Percentiles rank a stretch among this genome's conserved stretches.
These are phyloP conservation scores for Colletotrichum aenigma DNA, from an alignment of 2,329 filamentous ascomycete genomes.

Conservation along the genomic window DNA sequence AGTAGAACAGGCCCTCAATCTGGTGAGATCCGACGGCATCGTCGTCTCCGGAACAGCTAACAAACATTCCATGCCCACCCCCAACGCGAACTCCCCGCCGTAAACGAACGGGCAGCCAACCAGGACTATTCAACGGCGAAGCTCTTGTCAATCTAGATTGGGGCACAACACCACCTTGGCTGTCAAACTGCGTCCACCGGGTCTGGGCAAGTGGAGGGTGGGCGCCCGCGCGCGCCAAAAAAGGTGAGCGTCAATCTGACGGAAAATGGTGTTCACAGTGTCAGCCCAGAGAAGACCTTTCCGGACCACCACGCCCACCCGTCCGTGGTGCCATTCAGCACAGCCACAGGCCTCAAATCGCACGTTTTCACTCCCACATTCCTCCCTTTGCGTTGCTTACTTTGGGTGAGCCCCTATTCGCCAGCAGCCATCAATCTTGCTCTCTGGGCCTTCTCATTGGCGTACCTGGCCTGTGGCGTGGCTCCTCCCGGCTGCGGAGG, in stretches of 20 bases:
- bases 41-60: conserved; percentile 2
- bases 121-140: not conserved
- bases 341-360: conserved; percentile 23
- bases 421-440: not conserved
- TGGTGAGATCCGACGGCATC: not conserved
- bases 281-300: not conserved
- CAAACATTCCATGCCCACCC: conserved; percentile 8
- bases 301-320: conserved; percentile 3
- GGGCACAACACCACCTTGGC: not conserved
- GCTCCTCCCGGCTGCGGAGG: not conserved
- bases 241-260: not conserved
- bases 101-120: not conserved
- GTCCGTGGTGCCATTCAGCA: conserved; percentile 25
- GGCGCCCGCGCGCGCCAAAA: not conserved
- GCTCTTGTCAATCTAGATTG: conserved; percentile 1
- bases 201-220: not conserved
- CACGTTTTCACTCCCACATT: conserved; percentile 15
- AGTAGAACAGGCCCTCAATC: not conserved
- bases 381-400: conserved; percentile 2
- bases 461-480: not conserved
- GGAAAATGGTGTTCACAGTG: not conserved
- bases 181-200: not conserved
- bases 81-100: not conserved
- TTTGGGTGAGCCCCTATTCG: conserved; percentile 9
- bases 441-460: not conserved